Evolutionary conservation across 2,329 filamentous ascomycete species (phyloP).

Genomic region (Colletotrichum melonis): DNA sequence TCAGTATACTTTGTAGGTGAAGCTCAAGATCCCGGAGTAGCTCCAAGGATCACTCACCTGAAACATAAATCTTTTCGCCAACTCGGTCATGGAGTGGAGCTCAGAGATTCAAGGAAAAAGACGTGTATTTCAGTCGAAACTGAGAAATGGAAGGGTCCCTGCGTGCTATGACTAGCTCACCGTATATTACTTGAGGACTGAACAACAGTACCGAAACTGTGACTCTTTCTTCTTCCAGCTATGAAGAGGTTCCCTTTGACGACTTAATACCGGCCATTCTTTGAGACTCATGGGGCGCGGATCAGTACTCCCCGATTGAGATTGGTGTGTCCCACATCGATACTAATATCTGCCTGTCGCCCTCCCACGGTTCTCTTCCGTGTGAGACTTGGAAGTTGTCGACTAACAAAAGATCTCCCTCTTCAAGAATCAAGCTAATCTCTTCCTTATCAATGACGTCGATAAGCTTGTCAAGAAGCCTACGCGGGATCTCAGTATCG

Average conservation of each 20-base stretch:
- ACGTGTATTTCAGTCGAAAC: too few species aligned
- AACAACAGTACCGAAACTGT: too few species aligned
- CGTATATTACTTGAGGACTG: too few species aligned
- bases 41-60: too few species aligned
- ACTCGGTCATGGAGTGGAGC: too few species aligned
- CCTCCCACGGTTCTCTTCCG: conserved; percentile 31
- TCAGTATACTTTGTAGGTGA: neutral
- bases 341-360: conserved; percentile 29
- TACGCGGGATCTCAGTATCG: conserved; percentile 27
- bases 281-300: neutral
- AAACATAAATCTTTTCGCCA: too few species aligned
- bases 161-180: too few species aligned
- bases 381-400: conserved; percentile 37
- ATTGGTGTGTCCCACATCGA: conserved; percentile 27
- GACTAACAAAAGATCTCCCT: conserved; percentile 36
- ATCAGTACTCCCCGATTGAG: conserved; percentile 11
- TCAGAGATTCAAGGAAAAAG: too few species aligned
- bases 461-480: conserved; percentile 32
- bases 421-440: conserved; percentile 33
- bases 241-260: neutral
- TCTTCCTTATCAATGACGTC: conserved; percentile 37
- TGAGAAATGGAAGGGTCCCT: too few species aligned
- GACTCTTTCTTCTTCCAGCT: too few species aligned
- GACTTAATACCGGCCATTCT: neutral
- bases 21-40: too few species aligned